A percentile compares a stretch with the other conserved stretches of the same genome.
phyloP scores from a whole-genome alignment of 2,329 filamentous ascomycete species.

The Cryoendolithus antarcticus region DNA sequence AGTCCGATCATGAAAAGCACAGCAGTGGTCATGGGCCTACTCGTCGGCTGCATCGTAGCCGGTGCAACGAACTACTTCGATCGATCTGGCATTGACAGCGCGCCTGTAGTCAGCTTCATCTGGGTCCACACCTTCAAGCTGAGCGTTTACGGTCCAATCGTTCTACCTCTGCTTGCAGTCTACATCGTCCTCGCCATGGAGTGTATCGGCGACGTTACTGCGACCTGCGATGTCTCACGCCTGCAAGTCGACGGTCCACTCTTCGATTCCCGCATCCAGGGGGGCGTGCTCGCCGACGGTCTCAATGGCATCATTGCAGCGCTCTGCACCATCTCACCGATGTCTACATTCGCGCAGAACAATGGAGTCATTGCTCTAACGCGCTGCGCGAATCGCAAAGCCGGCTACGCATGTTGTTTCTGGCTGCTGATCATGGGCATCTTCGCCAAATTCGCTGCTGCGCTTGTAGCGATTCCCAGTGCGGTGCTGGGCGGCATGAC shows the following conservation, averaged over 20 bases:
- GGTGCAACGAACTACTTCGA: slow-evolving; percentile 71
- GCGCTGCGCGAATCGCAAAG: slow-evolving; percentile 66
- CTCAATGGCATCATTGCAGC: slow-evolving; percentile 63
- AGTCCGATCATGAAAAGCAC: slow-evolving; percentile 75
- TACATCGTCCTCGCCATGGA: slow-evolving; percentile 64
- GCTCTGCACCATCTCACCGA: slow-evolving; percentile 67
- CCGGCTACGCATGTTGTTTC: slow-evolving; percentile 64
- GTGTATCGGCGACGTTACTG: slow-evolving; percentile 50
- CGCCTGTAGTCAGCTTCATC: slow-evolving; percentile 61
- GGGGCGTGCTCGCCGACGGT: slow-evolving; percentile 66
- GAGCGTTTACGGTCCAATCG: slow-evolving; percentile 57
- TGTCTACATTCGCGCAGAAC: slow-evolving; percentile 73
- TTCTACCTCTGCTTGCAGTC: slow-evolving; percentile 53
- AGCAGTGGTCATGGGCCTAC: slow-evolving; percentile 61
- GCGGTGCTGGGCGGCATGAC: slow-evolving; percentile 42
- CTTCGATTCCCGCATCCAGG: slow-evolving; percentile 68
- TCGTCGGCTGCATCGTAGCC: slow-evolving; percentile 67
- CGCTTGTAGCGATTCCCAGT: slow-evolving; percentile 61
- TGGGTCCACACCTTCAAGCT: slow-evolving; percentile 71
- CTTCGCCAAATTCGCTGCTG: slow-evolving; percentile 71
- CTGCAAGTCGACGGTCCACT: slow-evolving; percentile 59
- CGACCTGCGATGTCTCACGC: slow-evolving; percentile 67
- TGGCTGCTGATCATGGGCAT: slow-evolving; percentile 75
- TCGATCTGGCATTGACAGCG: slow-evolving; percentile 51
- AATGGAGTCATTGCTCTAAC: slow-evolving; percentile 77